A percentile compares a stretch with the other conserved stretches of the same genome.
Conservation (phyloP, 148 eudicot species). For the Nepenthes mirabilis region DNA sequence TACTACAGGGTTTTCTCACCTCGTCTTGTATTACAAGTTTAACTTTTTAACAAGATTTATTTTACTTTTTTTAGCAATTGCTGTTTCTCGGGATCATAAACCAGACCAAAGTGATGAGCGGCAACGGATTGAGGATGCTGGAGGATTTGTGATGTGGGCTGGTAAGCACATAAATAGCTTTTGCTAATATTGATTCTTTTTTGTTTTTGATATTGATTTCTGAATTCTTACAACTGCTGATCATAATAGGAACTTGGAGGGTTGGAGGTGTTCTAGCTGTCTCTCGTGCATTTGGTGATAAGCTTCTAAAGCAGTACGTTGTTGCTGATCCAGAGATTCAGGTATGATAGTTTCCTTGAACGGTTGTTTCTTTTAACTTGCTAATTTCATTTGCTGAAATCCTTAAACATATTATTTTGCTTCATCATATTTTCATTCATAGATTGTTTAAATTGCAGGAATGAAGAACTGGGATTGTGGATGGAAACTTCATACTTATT, state of each 20-base stretch:
- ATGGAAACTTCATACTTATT: too few species aligned
- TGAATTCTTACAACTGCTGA: background rate
- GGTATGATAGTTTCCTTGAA: slow-evolving; percentile 19
- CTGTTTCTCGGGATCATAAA: slow-evolving; percentile 98
- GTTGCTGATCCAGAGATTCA: slow-evolving; percentile 96
- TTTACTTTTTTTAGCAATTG: slow-evolving; percentile 42
- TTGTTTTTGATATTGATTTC: background rate
- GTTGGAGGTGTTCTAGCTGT: slow-evolving; percentile 99
- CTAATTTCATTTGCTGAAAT: background rate
- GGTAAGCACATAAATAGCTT: slow-evolving; percentile 23
- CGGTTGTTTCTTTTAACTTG: background rate
- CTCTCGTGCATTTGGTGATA: slow-evolving; percentile 98
- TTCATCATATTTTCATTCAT: too few species aligned
- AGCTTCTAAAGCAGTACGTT: slow-evolving; percentile 86
- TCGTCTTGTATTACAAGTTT: too few species aligned
- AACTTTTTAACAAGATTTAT: too few species aligned
- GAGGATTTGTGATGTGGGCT: slow-evolving; percentile 99
- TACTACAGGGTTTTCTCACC: too few species aligned
- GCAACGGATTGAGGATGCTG: slow-evolving; percentile 92
- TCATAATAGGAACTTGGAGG: slow-evolving; percentile 84
- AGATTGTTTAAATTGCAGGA: too few species aligned
- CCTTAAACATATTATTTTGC: too few species aligned
- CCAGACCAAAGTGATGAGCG: slow-evolving; percentile 99
- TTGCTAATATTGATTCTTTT: background rate
- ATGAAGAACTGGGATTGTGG: too few species aligned